Evolutionary conservation across 306 rosid genomes (phyloP).

Genomic region (Rosa lucieae): DNA sequence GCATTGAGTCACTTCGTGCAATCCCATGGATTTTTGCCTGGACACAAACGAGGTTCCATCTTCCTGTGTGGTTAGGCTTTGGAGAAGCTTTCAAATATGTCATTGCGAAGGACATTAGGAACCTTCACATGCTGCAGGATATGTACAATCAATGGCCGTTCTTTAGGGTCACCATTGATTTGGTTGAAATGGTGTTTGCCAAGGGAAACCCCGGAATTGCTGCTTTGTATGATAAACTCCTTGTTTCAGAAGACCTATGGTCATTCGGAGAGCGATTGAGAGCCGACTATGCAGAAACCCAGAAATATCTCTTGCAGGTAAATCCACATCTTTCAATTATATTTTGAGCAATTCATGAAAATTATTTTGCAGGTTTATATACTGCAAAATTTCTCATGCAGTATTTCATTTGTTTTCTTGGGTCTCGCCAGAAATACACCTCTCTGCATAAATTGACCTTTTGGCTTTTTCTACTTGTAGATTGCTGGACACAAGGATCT

Average conservation of each 20-base stretch:
- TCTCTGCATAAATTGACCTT: background rate
- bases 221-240: constrained; percentile 72
- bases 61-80: constrained; percentile 97
- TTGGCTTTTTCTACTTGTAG: constrained; percentile 38
- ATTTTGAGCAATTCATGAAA: background rate
- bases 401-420: background rate
- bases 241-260: constrained; percentile 84
- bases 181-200: constrained; percentile 99
- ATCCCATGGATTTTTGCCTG: constrained; percentile 99
- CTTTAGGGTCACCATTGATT: constrained; percentile 92
- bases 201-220: constrained; percentile 94
- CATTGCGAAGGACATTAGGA: constrained; percentile 65
- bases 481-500: constrained; percentile 94
- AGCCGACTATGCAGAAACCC: constrained; percentile 72
- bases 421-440: background rate
- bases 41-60: constrained; percentile 98
- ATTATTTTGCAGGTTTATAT: background rate
- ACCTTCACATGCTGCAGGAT: constrained; percentile 74
- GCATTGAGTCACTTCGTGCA: constrained; percentile 97
- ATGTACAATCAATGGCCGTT: constrained; percentile 97
- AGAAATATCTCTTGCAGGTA: constrained; percentile 79
- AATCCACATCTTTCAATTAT: background rate
- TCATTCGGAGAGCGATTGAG: constrained; percentile 75
- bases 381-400: background rate
- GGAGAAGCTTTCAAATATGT: constrained; percentile 71